These are phyloP conservation scores for Marasmius sp. DNA, from an alignment of 1,284 basidiomycete genomes.

Conservation along the genomic window DNA sequence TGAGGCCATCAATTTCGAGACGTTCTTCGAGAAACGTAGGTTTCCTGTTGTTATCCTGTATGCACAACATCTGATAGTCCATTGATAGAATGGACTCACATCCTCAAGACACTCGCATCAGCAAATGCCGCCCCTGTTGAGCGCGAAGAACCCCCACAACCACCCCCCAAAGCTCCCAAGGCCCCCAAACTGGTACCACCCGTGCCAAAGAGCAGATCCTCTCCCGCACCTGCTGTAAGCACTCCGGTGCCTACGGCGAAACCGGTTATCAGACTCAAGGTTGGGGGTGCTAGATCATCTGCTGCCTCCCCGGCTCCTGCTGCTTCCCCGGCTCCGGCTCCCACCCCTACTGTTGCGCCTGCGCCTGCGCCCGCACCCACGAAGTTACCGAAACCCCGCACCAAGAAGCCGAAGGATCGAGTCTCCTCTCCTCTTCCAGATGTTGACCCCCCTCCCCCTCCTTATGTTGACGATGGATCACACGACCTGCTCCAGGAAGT, in stretches of 20 bases:
- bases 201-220: slow-evolving; percentile 28
- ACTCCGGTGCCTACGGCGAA: slow-evolving; percentile 25
- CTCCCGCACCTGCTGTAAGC: slow-evolving; percentile 24
- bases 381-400: slow-evolving; percentile 39
- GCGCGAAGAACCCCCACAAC: slow-evolving; percentile 22
- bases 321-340: not conserved
- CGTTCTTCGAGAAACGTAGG: slow-evolving; percentile 84
- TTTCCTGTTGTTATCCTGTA: slow-evolving; percentile 16
- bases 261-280: slow-evolving; percentile 60
- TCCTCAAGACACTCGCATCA: slow-evolving; percentile 73
- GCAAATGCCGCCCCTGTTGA: slow-evolving; percentile 22
- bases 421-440: slow-evolving; percentile 23
- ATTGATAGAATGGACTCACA: slow-evolving; percentile 67
- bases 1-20: slow-evolving; percentile 77
- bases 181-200: slow-evolving; percentile 26
- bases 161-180: slow-evolving; percentile 18
- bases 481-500: slow-evolving; percentile 79
- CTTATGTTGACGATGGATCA: slow-evolving; percentile 72
- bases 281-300: slow-evolving; percentile 33
- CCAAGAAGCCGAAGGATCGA: slow-evolving; percentile 35
- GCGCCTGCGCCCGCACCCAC: not conserved
- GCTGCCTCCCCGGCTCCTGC: slow-evolving; percentile 10
- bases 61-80: slow-evolving; percentile 6
- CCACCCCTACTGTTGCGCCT: not conserved
- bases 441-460: slow-evolving; percentile 56